Percentiles rank a stretch among this genome's conserved stretches.
These are phyloP conservation scores for Zymoseptoria passerinii DNA, from an alignment of 2,329 filamentous ascomycete species.

Conservation along the genomic window DNA sequence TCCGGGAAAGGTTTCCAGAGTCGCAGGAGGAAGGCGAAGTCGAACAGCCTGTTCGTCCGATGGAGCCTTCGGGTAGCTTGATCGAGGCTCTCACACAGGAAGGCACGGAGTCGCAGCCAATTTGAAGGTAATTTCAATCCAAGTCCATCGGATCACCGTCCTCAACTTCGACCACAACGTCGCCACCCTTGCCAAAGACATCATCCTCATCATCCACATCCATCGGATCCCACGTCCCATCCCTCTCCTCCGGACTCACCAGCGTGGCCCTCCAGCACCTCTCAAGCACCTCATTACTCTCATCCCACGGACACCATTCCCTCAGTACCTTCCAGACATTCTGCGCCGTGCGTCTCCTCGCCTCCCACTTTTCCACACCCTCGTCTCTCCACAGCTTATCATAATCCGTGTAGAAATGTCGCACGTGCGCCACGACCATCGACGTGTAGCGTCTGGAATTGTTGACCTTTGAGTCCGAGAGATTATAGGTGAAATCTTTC, in stretches of 20 bases:
- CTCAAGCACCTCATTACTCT: constrained; percentile 24
- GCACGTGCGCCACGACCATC: constrained; percentile 52
- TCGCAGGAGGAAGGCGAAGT: not conserved
- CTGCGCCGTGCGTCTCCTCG: constrained; percentile 16
- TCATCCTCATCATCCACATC: constrained; percentile 21
- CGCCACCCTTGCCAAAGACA: not conserved
- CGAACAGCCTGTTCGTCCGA: not conserved
- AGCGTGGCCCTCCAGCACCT: constrained; percentile 23
- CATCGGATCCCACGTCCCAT: constrained; percentile 13
- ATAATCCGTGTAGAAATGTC: constrained; percentile 54
- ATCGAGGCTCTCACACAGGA: not conserved
- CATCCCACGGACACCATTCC: constrained; percentile 29
- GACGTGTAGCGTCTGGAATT: constrained; percentile 23
- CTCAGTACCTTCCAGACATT: constrained; percentile 24
- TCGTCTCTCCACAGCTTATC: constrained; percentile 39
- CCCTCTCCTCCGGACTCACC: constrained; percentile 18
- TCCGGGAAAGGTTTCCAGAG: not conserved
- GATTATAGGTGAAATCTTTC: constrained; percentile 24
- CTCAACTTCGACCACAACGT: not conserved
- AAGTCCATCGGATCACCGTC: constrained; percentile 23
- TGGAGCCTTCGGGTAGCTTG: not conserved
- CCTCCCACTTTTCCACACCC: constrained; percentile 23
- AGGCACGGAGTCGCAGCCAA: not conserved
- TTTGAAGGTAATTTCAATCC: constrained; percentile 10
- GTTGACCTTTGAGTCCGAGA: constrained; percentile 21